These are phyloP conservation scores for Apiospora phragmitis DNA, from an alignment of 2,329 filamentous ascomycete genomes.

Conservation along the genomic window DNA sequence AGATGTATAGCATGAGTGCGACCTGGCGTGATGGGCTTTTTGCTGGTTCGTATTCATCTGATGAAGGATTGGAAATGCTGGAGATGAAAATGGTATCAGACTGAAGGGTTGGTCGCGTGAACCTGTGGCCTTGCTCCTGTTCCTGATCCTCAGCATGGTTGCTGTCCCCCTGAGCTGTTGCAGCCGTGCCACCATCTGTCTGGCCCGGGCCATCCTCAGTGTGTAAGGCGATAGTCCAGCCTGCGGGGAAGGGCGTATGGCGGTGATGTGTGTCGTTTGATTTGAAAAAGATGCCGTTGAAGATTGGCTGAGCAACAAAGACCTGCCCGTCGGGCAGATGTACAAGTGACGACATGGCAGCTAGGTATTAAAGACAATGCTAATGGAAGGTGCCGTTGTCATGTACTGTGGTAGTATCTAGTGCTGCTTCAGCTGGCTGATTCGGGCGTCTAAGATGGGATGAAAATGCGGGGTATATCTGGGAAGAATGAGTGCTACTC, in stretches of 20 bases:
- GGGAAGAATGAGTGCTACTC: neutral
- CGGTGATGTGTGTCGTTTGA: slow-evolving; percentile 71
- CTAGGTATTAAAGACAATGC: neutral
- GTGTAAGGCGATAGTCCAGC: slow-evolving; percentile 88
- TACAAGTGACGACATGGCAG: slow-evolving; percentile 42
- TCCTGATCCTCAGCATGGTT: slow-evolving; percentile 32
- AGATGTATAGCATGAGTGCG: slow-evolving; percentile 95
- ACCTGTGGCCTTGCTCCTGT: slow-evolving; percentile 54
- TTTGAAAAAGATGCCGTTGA: slow-evolving; percentile 91
- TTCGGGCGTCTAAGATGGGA: slow-evolving; percentile 2
- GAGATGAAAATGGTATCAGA: slow-evolving; percentile 89
- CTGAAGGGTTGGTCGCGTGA: slow-evolving; percentile 70
- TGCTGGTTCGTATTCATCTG: slow-evolving; percentile 75
- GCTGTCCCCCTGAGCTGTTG: slow-evolving; percentile 26
- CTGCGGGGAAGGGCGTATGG: slow-evolving; percentile 73
- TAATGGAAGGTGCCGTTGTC: neutral
- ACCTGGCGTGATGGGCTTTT: slow-evolving; percentile 84
- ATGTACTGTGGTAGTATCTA: neutral
- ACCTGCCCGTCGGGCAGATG: slow-evolving; percentile 86
- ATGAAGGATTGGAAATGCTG: slow-evolving; percentile 82
- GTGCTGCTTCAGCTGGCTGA: neutral
- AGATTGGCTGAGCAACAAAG: slow-evolving; percentile 79
- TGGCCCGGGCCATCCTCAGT: slow-evolving; percentile 52
- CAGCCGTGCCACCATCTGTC: slow-evolving; percentile 27
- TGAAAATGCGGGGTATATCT: slow-evolving; percentile 1